Evolutionary conservation across 345 rosid species (phyloP).

Genomic region (Draba incana): DNA sequence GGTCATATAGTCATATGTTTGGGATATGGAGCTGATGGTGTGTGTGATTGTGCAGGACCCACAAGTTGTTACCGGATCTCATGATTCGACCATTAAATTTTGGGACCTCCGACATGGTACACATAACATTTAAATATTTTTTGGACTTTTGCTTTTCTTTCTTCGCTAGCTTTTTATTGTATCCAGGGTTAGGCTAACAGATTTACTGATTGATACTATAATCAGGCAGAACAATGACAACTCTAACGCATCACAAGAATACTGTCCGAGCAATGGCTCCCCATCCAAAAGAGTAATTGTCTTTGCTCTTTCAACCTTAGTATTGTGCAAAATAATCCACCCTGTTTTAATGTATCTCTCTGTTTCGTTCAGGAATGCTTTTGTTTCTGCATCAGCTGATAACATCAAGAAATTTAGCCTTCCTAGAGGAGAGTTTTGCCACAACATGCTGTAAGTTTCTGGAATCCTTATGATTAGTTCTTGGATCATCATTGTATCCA

Average conservation of each 20-base stretch:
- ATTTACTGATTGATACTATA: conserved; percentile 21
- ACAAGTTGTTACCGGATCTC: conserved; percentile 90
- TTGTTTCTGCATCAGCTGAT: conserved; percentile 91
- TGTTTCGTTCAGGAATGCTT: conserved; percentile 58
- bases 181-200: conserved; percentile 1
- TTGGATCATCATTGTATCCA: neutral
- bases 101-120: conserved; percentile 96
- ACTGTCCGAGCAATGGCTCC: conserved; percentile 84
- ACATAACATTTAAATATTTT: conserved; percentile 8
- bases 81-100: conserved; percentile 84
- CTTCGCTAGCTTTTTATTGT: conserved; percentile 2
- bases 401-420: conserved; percentile 87
- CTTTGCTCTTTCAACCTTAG: conserved; percentile 27
- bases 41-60: conserved; percentile 63
- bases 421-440: conserved; percentile 82
- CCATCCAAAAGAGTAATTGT: conserved; percentile 76
- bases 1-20: conserved; percentile 7
- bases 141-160: neutral
- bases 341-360: neutral
- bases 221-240: conserved; percentile 78
- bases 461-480: conserved; percentile 16
- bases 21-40: conserved; percentile 14
- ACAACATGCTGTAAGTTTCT: conserved; percentile 89
- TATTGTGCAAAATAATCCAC: neutral
- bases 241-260: conserved; percentile 87